Evolutionary conservation across 768 basidiomycete genomes (phyloP), one percentile per base, ranked within the genome.

Genomic region (Ephemerocybe angulata): DNA sequence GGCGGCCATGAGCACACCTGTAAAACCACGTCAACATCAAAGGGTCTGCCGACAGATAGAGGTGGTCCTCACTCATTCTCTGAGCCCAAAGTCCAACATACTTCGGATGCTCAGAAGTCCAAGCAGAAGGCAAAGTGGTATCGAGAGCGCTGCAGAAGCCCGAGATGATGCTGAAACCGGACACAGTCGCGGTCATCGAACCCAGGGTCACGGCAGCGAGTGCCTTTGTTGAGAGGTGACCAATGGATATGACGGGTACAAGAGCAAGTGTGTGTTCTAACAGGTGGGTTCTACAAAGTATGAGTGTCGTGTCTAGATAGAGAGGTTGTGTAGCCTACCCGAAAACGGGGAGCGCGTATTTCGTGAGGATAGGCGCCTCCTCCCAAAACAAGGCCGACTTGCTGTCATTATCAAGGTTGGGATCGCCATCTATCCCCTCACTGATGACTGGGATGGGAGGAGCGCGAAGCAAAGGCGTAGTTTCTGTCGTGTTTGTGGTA

Each of bases 51-150:
- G 43, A 46, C 10, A 38, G 13, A 10, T 2, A 41, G 10, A 24
- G 28, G 11, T n/a, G 38, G 35, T 52, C 74, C 86, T 42, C 59
- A 88, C 88, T 73, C 89, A 92, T 93, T 59, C 94, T 76, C 67
- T 95, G 93, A 8, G 88, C 71, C 94, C 94, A 96, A 8, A 96
- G 76, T 6, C 94, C 94, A 11, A 98, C 91, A 10, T 92, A 77
- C 13, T 86, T 72, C 0, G 94, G 96, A 28, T 87, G 84, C 1
- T 84, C 65, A 3, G 93, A 93, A 0, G 97, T 95, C 94, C 91
- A 99, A 15, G 96, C 94, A 37, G 91, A 84, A 1, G 97, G 96
- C 8, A 98, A 83, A 62, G 98, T 80, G 0, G 95, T 95, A 67
- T 99, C 97, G 19, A 99, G 82, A 0, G 92, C 86, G 47, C 88